A percentile compares a stretch with the other conserved stretches of the same genome.
Conservation (phyloP, 768 basidiomycete species). For the Pleurotus salmoneostramineus region DNA sequence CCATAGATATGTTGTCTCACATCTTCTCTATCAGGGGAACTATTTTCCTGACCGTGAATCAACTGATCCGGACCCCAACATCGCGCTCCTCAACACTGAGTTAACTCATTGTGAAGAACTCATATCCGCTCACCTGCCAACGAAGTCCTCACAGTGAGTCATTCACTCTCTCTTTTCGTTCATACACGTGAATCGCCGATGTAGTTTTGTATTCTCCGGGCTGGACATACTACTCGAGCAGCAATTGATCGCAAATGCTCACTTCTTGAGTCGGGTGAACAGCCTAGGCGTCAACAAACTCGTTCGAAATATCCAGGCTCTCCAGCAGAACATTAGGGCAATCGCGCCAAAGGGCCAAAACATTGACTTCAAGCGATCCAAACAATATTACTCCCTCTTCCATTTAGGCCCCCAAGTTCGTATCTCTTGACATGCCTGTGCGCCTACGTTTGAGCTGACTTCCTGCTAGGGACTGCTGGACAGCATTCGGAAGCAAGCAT, state of each 20-base stretch:
- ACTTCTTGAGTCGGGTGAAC: conserved; percentile 66
- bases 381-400: conserved; percentile 82
- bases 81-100: conserved; percentile 82
- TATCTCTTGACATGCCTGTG: conserved; percentile 8
- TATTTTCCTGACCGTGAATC: conserved; percentile 81
- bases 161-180: not conserved
- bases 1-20: not conserved
- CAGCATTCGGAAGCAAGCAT: conserved; percentile 53
- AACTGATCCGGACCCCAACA: conserved; percentile 86
- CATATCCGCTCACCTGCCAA: conserved; percentile 56
- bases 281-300: conserved; percentile 82
- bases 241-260: conserved; percentile 71
- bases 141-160: conserved; percentile 8
- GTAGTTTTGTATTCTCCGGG: conserved; percentile 85
- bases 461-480: conserved; percentile 69
- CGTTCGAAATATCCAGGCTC: conserved; percentile 80
- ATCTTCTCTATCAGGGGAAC: conserved; percentile 57
- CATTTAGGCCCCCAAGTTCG: conserved; percentile 68
- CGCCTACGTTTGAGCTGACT: not conserved
- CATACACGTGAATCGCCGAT: not conserved
- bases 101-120: conserved; percentile 74
- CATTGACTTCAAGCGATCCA: conserved; percentile 71
- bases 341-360: conserved; percentile 57
- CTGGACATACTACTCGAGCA: conserved; percentile 84
- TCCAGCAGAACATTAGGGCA: conserved; percentile 88